Evolutionary conservation across 176 grass and related monocot species (phyloP).

Genomic region (Oryza coarctata): DNA sequence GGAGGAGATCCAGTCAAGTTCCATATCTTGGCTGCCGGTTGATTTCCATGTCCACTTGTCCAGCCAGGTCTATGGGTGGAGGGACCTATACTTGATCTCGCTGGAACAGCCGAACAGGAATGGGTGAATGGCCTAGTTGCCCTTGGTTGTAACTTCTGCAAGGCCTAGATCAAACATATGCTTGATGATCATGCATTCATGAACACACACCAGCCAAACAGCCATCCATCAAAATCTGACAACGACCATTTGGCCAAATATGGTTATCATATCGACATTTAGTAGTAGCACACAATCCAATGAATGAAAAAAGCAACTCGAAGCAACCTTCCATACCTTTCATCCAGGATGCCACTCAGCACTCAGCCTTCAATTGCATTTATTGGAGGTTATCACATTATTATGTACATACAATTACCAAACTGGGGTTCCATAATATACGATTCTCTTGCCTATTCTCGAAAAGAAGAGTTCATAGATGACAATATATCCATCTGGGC

Average conservation of each 20-base stretch:
- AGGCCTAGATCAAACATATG: not conserved
- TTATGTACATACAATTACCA: conserved; percentile 38
- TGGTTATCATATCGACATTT: not conserved
- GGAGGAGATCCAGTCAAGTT: no score
- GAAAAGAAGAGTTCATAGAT: not conserved
- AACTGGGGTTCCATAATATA: not conserved
- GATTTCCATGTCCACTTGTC: not conserved
- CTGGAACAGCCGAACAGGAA: not conserved
- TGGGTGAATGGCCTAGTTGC: not conserved
- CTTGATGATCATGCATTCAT: not conserved
- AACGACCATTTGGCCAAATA: not conserved
- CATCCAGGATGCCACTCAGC: not conserved
- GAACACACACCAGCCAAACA: not conserved
- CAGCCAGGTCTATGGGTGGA: not conserved
- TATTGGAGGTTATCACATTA: conserved; percentile 29
- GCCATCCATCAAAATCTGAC: not conserved
- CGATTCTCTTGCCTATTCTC: not conserved
- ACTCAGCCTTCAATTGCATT: conserved; percentile 11
- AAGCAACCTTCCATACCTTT: not conserved
- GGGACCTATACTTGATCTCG: not conserved
- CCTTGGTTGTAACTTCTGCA: not conserved
- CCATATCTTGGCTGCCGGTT: not conserved
- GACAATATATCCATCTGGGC: conserved; percentile 23
- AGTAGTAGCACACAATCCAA: not conserved
- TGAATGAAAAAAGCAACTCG: conserved; percentile 2